These are phyloP conservation scores for Chiua virens DNA, from an alignment of 768 basidiomycete genomes.

Conservation along the genomic window DNA sequence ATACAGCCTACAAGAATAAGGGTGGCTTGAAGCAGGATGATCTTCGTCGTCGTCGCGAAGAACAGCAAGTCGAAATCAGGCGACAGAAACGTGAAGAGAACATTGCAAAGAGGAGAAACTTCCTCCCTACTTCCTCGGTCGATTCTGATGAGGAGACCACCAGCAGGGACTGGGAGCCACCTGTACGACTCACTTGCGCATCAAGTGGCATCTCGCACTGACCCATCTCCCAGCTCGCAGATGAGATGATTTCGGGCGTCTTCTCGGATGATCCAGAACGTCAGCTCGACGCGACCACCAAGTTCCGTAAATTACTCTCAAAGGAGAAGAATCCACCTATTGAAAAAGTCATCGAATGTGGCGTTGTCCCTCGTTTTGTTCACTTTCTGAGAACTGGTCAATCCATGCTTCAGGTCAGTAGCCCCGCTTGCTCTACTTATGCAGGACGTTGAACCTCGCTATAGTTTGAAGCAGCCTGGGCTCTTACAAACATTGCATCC, in stretches of 20 bases:
- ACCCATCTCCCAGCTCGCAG: constrained; percentile 60
- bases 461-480: constrained; percentile 98
- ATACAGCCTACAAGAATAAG: constrained; percentile 86
- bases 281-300: constrained; percentile 96
- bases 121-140: constrained; percentile 66
- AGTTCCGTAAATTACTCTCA: constrained; percentile 96
- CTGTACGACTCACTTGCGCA: constrained; percentile 43
- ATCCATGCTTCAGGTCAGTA: constrained; percentile 78
- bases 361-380: constrained; percentile 96
- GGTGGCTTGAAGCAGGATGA: constrained; percentile 88
- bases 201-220: constrained; percentile 2
- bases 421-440: constrained; percentile 7
- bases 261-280: constrained; percentile 90
- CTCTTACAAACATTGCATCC: constrained; percentile 95
- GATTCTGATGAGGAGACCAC: constrained; percentile 94
- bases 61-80: constrained; percentile 98
- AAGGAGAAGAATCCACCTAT: constrained; percentile 99
- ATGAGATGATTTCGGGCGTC: constrained; percentile 91
- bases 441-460: constrained; percentile 4
- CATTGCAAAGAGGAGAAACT: constrained; percentile 96
- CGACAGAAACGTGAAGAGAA: constrained; percentile 98
- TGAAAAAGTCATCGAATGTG: constrained; percentile 96
- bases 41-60: constrained; percentile 93
- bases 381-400: constrained; percentile 83
- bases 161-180: constrained; percentile 70